These are phyloP conservation scores for Papiliotrema nemorosa DNA, from an alignment of 1,284 basidiomycete genomes.

Conservation along the genomic window DNA sequence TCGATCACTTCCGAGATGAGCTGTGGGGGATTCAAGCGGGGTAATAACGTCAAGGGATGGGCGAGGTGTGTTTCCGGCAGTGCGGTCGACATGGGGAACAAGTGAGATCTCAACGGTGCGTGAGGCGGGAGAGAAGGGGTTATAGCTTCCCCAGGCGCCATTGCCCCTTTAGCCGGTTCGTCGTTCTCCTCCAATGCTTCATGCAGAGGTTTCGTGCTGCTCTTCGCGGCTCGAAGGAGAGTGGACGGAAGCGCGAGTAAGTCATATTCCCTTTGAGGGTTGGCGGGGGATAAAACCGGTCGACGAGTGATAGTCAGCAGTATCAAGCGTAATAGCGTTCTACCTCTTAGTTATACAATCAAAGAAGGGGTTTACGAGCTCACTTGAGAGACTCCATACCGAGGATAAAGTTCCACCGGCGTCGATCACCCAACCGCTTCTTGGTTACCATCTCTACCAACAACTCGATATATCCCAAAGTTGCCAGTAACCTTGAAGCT, in stretches of 20 bases:
- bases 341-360: conserved; percentile 39
- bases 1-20: conserved; percentile 37
- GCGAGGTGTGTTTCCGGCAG: conserved; percentile 37
- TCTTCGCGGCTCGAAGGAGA: conserved; percentile 12
- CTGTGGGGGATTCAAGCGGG: conserved; percentile 25
- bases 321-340: conserved; percentile 66
- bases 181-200: conserved; percentile 51
- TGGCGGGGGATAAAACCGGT: conserved; percentile 67
- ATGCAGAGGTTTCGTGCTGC: conserved; percentile 44
- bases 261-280: conserved; percentile 82
- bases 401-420: conserved; percentile 68
- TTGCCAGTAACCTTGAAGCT: conserved; percentile 66
- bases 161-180: conserved; percentile 52
- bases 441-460: conserved; percentile 82
- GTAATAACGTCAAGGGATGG: conserved; percentile 37
- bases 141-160: conserved; percentile 7
- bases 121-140: conserved; percentile 49
- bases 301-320: conserved; percentile 68
- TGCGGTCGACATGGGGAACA: conserved; percentile 33
- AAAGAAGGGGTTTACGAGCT: conserved; percentile 32
- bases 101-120: conserved; percentile 56
- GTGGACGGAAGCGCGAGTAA: conserved; percentile 58
- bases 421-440: conserved; percentile 55
- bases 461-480: conserved; percentile 73
- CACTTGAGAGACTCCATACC: conserved; percentile 76